Percentiles rank a stretch among this genome's conserved stretches.
Conservation (phyloP, 2,329 filamentous ascomycete species). For the Trichoderma sp. region DNA sequence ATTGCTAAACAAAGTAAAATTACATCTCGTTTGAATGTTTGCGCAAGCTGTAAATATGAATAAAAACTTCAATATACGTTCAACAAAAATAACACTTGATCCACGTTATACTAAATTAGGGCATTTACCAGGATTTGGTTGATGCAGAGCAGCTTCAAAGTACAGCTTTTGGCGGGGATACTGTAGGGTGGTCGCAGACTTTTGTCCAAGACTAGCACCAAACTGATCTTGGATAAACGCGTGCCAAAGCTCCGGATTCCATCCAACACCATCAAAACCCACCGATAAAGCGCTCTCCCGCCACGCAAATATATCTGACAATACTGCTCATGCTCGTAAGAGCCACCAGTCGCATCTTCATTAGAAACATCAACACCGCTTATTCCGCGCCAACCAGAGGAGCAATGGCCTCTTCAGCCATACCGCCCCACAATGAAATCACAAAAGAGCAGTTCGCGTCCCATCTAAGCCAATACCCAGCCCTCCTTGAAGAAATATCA, state of each 20-base stretch:
- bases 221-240: not conserved
- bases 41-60: too few relatives aligned
- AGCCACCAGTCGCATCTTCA: not conserved
- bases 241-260: not conserved
- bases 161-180: too few relatives aligned
- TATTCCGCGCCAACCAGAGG: not conserved
- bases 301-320: not conserved
- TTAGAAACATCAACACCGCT: not conserved
- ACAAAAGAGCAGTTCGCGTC: slow-evolving; percentile 39
- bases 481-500: slow-evolving; percentile 48
- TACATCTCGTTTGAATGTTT: too few relatives aligned
- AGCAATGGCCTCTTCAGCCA: slow-evolving; percentile 14
- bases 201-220: too few relatives aligned
- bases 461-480: slow-evolving; percentile 43
- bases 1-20: too few relatives aligned
- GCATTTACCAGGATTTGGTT: too few relatives aligned
- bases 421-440: slow-evolving; percentile 30
- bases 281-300: not conserved
- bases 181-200: too few relatives aligned
- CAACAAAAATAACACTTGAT: too few relatives aligned
- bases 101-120: too few relatives aligned
- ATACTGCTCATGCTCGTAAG: not conserved
- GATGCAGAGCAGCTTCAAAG: too few relatives aligned
- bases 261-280: not conserved
- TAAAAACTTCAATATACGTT: too few relatives aligned